Base-by-base conservation (phyloP, 805 yeast species). In the Zygosaccharomyces kombuchaensis region DNA sequence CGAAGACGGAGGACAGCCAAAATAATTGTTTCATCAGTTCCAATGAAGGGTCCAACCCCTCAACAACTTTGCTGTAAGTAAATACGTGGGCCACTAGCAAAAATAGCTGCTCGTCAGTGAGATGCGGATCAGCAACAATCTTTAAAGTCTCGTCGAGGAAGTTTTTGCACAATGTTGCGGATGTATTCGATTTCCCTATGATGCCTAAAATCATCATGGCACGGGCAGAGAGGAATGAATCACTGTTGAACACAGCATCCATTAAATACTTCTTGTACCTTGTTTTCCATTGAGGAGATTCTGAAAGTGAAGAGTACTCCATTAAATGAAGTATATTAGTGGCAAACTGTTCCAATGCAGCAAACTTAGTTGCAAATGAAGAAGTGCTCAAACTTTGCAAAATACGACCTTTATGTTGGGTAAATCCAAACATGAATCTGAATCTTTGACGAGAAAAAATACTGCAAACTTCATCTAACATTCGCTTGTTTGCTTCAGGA, bases 161-260 rank as follows among this genome's bases (percentile, higher is more conserved):
- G 38, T 59, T 61, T 34, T 53, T 57, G 34, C 75, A 77, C 53
- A 69, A 57, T n/a, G 71, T 69, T 54, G 82, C 86, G 40, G 78
- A 77, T 21, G 84, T 76, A 22, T 87, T 88, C 9, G 71, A 66
- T 49, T 77, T 77, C 0, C 87, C 75, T 36, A 87, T 62, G 30
- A 83, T 78, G 32, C 96, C 93, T 13, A 86, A 71, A 5, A 85
- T 75, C 51, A 86, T 68, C 50, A 82, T 67, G 0, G 89, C 86
- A 44, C 91, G 71, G 4, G 79, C 77, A 54, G 84, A 86, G 40
- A 85, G 71, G 30, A 81, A 75, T 0, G 87, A 77, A 21, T 73
- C 71, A 3, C 70, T 64, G 37, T 70, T 67, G 56, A 81, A 80
- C 0, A 86, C 81, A 14, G 85, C 75, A 51, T 79, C 82, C 48